phyloP scores from a whole-genome alignment of 495 filamentous ascomycete species.

The Neurospora sp. region DNA sequence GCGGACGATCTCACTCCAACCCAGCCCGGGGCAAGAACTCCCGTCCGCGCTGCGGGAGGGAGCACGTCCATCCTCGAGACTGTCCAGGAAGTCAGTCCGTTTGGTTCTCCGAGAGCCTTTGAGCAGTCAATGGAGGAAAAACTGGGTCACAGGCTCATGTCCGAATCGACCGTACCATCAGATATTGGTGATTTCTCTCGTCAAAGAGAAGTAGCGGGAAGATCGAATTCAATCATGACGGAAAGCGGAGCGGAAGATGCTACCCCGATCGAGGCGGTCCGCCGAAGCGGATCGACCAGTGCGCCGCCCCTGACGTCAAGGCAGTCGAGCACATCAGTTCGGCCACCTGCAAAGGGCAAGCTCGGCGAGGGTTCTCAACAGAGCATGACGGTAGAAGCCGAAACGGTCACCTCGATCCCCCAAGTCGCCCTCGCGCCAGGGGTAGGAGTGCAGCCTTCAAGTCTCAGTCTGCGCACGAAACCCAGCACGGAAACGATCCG shows the following conservation, averaged over 20 bases:
- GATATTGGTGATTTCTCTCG: constrained; percentile 23
- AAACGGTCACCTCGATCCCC: constrained; percentile 85
- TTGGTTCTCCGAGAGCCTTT: constrained; percentile 54
- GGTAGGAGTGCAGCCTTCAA: constrained; percentile 50
- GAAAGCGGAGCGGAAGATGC: constrained; percentile 48
- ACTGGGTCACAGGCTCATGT: constrained; percentile 38
- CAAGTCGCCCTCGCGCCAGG: constrained; percentile 72
- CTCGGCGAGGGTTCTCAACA: constrained; percentile 64
- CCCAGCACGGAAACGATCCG: constrained; percentile 88
- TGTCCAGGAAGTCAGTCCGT: constrained; percentile 81
- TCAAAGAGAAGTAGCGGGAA: constrained; percentile 22
- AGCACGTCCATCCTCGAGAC: constrained; percentile 71
- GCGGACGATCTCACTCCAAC: constrained; percentile 40
- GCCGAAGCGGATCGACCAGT: constrained; percentile 21
- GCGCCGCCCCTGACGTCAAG: constrained; percentile 31
- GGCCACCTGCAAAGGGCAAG: constrained; percentile 42
- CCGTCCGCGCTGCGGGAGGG: constrained; percentile 55
- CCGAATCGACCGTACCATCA: constrained; percentile 27
- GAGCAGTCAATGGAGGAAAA: constrained; percentile 37
- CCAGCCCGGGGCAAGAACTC: constrained; percentile 49
- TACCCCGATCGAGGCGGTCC: constrained; percentile 17
- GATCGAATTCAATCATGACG: constrained; percentile 25
- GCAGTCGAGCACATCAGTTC: constrained; percentile 35
- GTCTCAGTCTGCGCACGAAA: constrained; percentile 73
- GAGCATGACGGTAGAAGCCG: constrained; percentile 97